phyloP scores from a whole-genome alignment of 2,329 filamentous ascomycete species.

The Hymenoscyphus fructigenus region DNA sequence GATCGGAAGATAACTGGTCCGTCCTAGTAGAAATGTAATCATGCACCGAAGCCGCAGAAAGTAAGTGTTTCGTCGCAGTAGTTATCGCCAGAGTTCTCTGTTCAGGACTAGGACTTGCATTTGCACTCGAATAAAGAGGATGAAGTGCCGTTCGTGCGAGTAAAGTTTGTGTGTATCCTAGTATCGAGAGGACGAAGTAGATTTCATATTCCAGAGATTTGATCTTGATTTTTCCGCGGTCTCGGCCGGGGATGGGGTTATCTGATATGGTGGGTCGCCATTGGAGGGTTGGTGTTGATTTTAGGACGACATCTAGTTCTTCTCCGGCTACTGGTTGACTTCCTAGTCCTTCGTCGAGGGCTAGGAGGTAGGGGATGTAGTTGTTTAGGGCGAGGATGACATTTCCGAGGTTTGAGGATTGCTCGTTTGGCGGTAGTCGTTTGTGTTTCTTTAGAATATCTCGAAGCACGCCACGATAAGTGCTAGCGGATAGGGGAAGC shows the following conservation, averaged over 20 bases:
- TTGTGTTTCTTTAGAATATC: conserved; percentile 88
- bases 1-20: conserved; percentile 40
- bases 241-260: conserved; percentile 61
- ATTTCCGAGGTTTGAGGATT: conserved; percentile 66
- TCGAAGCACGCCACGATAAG: conserved; percentile 78
- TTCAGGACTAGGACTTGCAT: conserved; percentile 59
- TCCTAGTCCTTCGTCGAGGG: conserved; percentile 71
- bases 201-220: conserved; percentile 80
- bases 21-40: conserved; percentile 64
- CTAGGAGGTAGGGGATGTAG: conserved; percentile 83
- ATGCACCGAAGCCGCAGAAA: conserved; percentile 78
- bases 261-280: conserved; percentile 82
- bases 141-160: conserved; percentile 72
- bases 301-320: conserved; percentile 65
- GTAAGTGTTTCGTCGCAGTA: conserved; percentile 72
- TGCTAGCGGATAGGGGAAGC: conserved; percentile 77
- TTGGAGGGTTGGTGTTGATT: conserved; percentile 62
- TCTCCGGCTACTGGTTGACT: conserved; percentile 55
- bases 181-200: conserved; percentile 72
- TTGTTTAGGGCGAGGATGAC: conserved; percentile 68
- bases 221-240: conserved; percentile 66
- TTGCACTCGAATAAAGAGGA: conserved; percentile 66
- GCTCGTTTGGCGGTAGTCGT: conserved; percentile 70
- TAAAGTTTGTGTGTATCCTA: conserved; percentile 72
- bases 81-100: conserved; percentile 70